Evolutionary conservation across 306 rosid species (phyloP).

Genomic region (Benincasa hispida): DNA sequence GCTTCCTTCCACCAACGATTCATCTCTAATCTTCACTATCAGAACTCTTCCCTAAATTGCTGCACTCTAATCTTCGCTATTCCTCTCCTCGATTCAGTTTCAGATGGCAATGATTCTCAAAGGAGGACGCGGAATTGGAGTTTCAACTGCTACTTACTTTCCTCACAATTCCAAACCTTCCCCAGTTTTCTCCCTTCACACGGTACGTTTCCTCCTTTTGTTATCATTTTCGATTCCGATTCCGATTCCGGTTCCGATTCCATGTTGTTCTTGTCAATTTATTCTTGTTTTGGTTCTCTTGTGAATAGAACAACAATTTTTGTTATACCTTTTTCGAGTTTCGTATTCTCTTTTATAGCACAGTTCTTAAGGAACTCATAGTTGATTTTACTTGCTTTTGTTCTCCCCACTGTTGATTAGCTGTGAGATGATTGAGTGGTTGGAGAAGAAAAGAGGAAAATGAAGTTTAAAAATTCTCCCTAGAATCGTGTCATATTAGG

Average conservation of each 20-base stretch:
- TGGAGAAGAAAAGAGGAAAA: not conserved
- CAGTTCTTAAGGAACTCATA: not conserved
- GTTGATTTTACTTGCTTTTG: not conserved
- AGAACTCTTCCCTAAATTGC: not conserved
- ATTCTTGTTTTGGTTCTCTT: conserved; percentile 26
- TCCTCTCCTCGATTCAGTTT: conserved; percentile 4
- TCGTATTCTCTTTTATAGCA: not conserved
- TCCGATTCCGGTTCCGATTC: not conserved
- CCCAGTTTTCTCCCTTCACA: conserved; percentile 1
- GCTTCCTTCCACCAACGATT: not conserved
- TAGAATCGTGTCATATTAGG: not conserved
- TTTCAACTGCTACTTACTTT: conserved; percentile 39
- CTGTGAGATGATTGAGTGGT: not conserved
- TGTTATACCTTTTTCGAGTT: not conserved
- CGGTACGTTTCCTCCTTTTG: not conserved
- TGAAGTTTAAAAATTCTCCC: not conserved
- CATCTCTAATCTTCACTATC: not conserved
- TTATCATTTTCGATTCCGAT: not conserved
- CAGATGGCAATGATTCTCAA: conserved; percentile 49
- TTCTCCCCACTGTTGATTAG: not conserved
- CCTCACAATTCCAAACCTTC: conserved; percentile 33
- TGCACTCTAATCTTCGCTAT: not conserved
- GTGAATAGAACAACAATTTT: not conserved
- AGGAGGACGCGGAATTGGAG: conserved; percentile 34
- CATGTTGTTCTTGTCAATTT: not conserved